Evolutionary conservation across 75 land plant species (phyloP).

Genomic region (Adiantum capillusveneris): DNA sequence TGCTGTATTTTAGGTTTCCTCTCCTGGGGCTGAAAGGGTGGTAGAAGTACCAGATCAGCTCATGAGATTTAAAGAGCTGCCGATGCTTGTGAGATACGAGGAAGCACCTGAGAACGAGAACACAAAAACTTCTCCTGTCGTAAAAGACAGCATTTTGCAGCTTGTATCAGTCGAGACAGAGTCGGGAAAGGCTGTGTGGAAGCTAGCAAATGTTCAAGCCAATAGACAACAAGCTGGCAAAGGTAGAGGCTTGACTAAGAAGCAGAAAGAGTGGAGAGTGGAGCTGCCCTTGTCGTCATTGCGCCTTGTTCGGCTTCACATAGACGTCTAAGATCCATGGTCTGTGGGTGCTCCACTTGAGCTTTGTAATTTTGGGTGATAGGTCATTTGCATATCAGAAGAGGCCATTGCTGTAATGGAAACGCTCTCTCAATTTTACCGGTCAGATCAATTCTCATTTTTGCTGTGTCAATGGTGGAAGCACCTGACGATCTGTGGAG

Average conservation of each 20-base stretch:
- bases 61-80: conserved; percentile 68
- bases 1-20: conserved; percentile 56
- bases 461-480: no score
- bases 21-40: conserved; percentile 87
- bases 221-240: conserved; percentile 55
- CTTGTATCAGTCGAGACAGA: conserved; percentile 53
- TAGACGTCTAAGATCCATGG: conserved; percentile 51
- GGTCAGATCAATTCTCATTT: no score
- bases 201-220: conserved; percentile 73
- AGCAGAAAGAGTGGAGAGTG: conserved; percentile 69
- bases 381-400: no score
- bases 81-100: conserved; percentile 62
- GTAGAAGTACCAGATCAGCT: conserved; percentile 73
- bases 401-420: no score
- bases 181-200: conserved; percentile 46
- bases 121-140: conserved; percentile 10
- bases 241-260: conserved; percentile 69
- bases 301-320: conserved; percentile 53
- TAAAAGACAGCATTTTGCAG: conserved; percentile 43
- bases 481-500: no score
- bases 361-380: no score
- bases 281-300: conserved; percentile 45
- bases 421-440: no score
- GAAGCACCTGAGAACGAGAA: conserved; percentile 20
- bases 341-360: no score